These are phyloP conservation scores for Metschnikowia dekortorum DNA, from an alignment of 805 yeast species.

Conservation along the genomic window DNA sequence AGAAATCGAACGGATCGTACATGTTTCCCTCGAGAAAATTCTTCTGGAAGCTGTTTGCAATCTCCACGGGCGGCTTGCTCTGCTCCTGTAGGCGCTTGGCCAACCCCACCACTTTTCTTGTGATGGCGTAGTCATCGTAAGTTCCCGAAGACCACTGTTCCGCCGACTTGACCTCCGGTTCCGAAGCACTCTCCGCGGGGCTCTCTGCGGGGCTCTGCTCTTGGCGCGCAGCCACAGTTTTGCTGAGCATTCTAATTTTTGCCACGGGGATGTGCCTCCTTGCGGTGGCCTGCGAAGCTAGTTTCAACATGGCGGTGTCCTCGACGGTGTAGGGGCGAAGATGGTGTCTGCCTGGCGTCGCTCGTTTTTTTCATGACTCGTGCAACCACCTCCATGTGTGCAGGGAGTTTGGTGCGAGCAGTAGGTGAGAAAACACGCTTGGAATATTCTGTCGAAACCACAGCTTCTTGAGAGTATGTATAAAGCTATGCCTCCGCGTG, in stretches of 20 bases:
- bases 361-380: not conserved
- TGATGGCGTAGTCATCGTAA: conserved; percentile 19
- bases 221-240: not conserved
- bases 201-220: not conserved
- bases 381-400: not conserved
- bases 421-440: not conserved
- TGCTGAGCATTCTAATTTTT: not conserved
- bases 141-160: conserved; percentile 25
- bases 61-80: conserved; percentile 31
- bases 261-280: not conserved
- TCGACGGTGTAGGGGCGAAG: too few species aligned
- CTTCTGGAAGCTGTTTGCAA: conserved; percentile 33
- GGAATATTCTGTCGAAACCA: not conserved
- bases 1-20: conserved; percentile 82
- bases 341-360: not conserved
- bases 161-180: conserved; percentile 6
- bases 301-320: not conserved
- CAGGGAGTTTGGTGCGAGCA: not conserved
- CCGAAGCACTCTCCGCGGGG: not conserved
- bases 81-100: conserved; percentile 29
- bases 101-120: conserved; percentile 32
- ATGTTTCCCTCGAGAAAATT: conserved; percentile 48
- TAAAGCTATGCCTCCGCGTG: not conserved
- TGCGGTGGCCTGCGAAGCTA: not conserved
- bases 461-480: not conserved